These are phyloP conservation scores for Schizophyllum amplum DNA, from an alignment of 1,284 basidiomycete species.

Conservation along the genomic window DNA sequence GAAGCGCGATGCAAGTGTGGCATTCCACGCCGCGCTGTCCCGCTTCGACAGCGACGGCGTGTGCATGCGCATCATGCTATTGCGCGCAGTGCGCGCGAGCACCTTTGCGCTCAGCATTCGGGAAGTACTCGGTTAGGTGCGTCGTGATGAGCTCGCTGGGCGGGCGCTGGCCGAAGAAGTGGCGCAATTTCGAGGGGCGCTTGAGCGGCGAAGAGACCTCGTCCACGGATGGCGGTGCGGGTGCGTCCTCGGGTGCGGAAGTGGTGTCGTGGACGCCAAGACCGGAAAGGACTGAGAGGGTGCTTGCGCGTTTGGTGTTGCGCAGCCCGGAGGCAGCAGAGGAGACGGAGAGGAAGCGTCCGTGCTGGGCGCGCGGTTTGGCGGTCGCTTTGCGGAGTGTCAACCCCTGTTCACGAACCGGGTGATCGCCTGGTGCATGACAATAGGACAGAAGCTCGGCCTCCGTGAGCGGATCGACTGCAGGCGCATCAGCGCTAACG, in stretches of 20 bases:
- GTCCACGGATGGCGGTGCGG: conserved; percentile 37
- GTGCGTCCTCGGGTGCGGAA: conserved; percentile 26
- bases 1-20: conserved; percentile 46
- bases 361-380: conserved; percentile 35
- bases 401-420: conserved; percentile 78
- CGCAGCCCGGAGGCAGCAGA: conserved; percentile 35
- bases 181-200: conserved; percentile 71
- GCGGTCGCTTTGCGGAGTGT: conserved; percentile 52
- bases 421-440: conserved; percentile 74
- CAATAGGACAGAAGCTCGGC: conserved; percentile 81
- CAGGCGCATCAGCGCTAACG: conserved; percentile 1
- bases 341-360: conserved; percentile 21
- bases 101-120: conserved; percentile 85
- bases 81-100: conserved; percentile 73
- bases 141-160: conserved; percentile 95
- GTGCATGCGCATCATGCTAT: conserved; percentile 68
- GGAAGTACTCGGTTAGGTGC: conserved; percentile 97
- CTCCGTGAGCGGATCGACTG: conserved; percentile 74
- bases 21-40: conserved; percentile 36
- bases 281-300: conserved; percentile 89
- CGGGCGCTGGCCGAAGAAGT: conserved; percentile 97
- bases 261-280: conserved; percentile 69
- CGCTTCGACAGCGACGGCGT: conserved; percentile 25
- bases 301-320: conserved; percentile 86
- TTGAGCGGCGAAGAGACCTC: conserved; percentile 26